phyloP scores from a whole-genome alignment of 495 filamentous ascomycete species.

The Penicillium coprophilum region DNA sequence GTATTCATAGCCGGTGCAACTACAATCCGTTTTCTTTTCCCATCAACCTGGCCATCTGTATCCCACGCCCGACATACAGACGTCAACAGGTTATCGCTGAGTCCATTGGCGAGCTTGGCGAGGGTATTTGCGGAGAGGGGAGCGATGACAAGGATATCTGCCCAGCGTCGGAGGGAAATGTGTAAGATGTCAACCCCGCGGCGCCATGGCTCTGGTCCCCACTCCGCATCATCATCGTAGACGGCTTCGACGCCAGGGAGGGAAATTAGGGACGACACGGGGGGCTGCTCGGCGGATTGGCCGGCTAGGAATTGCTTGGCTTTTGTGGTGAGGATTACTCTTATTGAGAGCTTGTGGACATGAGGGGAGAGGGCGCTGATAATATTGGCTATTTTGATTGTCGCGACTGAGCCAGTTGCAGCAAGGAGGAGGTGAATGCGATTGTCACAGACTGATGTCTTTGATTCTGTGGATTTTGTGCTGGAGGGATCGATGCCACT shows the following conservation, averaged over 20 bases:
- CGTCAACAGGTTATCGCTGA: slow-evolving; percentile 58
- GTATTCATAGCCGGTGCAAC: slow-evolving; percentile 76
- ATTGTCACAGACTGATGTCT: slow-evolving; percentile 19
- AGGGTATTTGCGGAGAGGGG: slow-evolving; percentile 69
- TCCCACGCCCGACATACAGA: slow-evolving; percentile 78
- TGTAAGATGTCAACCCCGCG: slow-evolving; percentile 59
- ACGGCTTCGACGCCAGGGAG: slow-evolving; percentile 60
- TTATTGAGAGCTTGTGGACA: slow-evolving; percentile 58
- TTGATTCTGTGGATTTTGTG: neutral
- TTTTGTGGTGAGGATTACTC: slow-evolving; percentile 63
- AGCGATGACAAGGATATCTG: slow-evolving; percentile 70
- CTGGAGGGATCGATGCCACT: neutral
- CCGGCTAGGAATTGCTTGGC: slow-evolving; percentile 65
- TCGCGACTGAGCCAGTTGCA: slow-evolving; percentile 61
- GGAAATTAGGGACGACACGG: slow-evolving; percentile 43
- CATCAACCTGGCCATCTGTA: slow-evolving; percentile 55
- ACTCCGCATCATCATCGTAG: slow-evolving; percentile 69
- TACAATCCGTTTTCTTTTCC: slow-evolving; percentile 42
- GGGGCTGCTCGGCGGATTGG: slow-evolving; percentile 65
- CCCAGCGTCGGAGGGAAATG: slow-evolving; percentile 70
- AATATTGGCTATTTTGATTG: slow-evolving; percentile 75
- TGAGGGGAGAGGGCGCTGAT: slow-evolving; percentile 52
- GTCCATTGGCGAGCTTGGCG: slow-evolving; percentile 62
- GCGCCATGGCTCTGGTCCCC: slow-evolving; percentile 62
- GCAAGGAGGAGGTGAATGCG: slow-evolving; percentile 10